Evolutionary conservation across 2,329 filamentous ascomycete species (phyloP).

Genomic region (Cladophialophora psammophila): DNA sequence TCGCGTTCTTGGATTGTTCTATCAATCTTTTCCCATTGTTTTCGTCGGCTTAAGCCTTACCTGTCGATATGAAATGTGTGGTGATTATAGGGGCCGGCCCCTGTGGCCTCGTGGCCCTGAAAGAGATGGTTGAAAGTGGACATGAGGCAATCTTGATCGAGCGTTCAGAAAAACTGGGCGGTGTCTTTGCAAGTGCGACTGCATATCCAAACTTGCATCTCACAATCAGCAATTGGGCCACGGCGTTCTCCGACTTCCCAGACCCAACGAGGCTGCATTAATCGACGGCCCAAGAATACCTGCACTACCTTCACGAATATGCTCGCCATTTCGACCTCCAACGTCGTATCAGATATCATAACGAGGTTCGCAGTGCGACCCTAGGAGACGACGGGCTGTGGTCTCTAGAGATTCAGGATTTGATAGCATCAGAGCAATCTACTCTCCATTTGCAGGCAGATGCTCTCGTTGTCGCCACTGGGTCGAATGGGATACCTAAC

Average conservation of each 20-base stretch:
- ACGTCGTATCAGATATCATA: conserved; percentile 18
- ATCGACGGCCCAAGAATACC: conserved; percentile 26
- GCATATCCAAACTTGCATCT: conserved; percentile 32
- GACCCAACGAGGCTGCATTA: conserved; percentile 25
- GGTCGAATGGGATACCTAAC: conserved; percentile 21
- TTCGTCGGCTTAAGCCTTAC: background rate
- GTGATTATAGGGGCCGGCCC: conserved; percentile 27
- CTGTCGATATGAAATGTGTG: conserved; percentile 18
- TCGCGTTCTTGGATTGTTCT: background rate
- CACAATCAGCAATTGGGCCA: conserved; percentile 30
- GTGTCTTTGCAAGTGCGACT: conserved; percentile 25
- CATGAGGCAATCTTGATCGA: conserved; percentile 22
- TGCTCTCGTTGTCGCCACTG: conserved; percentile 27
- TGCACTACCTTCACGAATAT: conserved; percentile 26
- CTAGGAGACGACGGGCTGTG: conserved; percentile 16
- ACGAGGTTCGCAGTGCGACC: conserved; percentile 12
- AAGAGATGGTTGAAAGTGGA: conserved; percentile 27
- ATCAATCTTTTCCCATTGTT: background rate
- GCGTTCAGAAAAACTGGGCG: conserved; percentile 19
- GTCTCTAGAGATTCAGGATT: conserved; percentile 16
- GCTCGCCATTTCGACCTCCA: conserved; percentile 24
- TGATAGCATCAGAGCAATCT: background rate
- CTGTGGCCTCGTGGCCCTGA: conserved; percentile 26
- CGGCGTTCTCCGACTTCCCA: conserved; percentile 29
- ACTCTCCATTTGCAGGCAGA: conserved; percentile 10